These are phyloP conservation scores for Sporobolomyces pararoseus DNA, from an alignment of 768 basidiomycete genomes.

Conservation along the genomic window DNA sequence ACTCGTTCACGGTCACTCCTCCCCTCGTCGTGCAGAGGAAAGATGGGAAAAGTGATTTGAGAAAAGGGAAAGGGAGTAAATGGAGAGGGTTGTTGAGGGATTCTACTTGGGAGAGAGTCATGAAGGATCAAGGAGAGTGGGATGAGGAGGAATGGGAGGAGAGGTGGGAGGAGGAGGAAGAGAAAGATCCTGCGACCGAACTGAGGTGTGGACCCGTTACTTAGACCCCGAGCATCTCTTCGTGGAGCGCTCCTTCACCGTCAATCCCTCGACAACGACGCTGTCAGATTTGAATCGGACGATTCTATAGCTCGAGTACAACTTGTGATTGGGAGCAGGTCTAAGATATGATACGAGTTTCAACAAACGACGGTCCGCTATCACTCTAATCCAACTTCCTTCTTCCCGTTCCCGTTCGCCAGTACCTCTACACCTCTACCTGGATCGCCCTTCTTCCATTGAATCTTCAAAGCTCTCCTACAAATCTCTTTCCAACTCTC, in stretches of 20 bases:
- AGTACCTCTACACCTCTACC: background rate
- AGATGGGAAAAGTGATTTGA: slow-evolving; percentile 42
- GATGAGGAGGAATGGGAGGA: slow-evolving; percentile 25
- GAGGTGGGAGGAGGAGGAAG: slow-evolving; percentile 13
- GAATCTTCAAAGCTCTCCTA: slow-evolving; percentile 17
- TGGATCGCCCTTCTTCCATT: background rate
- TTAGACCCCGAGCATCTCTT: background rate
- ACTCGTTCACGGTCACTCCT: slow-evolving; percentile 39
- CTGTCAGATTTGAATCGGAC: no score
- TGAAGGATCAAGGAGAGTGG: slow-evolving; percentile 30
- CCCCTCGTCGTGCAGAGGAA: slow-evolving; percentile 45
- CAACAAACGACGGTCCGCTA: no score
- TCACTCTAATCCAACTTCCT: background rate
- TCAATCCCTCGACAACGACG: no score
- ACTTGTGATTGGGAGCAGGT: no score
- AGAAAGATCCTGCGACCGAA: slow-evolving; percentile 28
- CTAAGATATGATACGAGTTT: no score
- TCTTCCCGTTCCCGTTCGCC: background rate
- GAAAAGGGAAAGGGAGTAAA: slow-evolving; percentile 36
- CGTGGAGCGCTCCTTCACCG: no score
- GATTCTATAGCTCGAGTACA: no score
- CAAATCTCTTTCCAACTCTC: slow-evolving; percentile 30
- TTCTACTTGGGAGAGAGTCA: slow-evolving; percentile 41
- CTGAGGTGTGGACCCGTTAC: slow-evolving; percentile 28
- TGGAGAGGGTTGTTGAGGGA: slow-evolving; percentile 44